These are phyloP conservation scores for Aspergillus tubingensis DNA, from an alignment of 2,329 filamentous ascomycete species.

Conservation along the genomic window DNA sequence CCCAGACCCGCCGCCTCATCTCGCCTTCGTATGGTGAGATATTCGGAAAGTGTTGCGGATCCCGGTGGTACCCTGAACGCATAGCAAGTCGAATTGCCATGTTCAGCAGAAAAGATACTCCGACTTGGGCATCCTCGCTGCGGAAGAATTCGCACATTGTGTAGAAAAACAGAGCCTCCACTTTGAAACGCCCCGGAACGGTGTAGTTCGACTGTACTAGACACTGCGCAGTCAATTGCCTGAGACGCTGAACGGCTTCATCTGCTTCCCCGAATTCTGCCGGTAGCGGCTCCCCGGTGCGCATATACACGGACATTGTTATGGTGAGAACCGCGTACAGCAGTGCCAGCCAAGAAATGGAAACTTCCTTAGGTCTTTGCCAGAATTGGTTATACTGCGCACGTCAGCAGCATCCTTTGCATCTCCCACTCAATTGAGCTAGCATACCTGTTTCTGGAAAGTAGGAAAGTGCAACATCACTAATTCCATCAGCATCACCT, in stretches of 20 bases:
- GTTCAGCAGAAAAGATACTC: constrained; percentile 57
- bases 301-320: constrained; percentile 29
- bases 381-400: constrained; percentile 37
- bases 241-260: constrained; percentile 48
- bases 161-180: constrained; percentile 35
- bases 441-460: constrained; percentile 33
- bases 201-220: constrained; percentile 38
- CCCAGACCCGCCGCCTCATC: constrained; percentile 50
- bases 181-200: constrained; percentile 34
- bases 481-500: constrained; percentile 12
- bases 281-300: constrained; percentile 28
- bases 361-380: constrained; percentile 27
- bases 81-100: constrained; percentile 61
- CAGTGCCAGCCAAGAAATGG: constrained; percentile 35
- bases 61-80: constrained; percentile 63
- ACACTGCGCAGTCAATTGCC: constrained; percentile 45
- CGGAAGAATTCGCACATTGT: constrained; percentile 33
- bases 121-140: constrained; percentile 46
- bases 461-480: constrained; percentile 34
- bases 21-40: constrained; percentile 60
- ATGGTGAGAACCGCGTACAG: constrained; percentile 33
- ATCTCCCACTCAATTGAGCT: neutral
- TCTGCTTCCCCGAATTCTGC: constrained; percentile 17
- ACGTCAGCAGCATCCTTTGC: neutral
- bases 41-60: constrained; percentile 55